Evolutionary conservation across 2,329 filamentous ascomycete species (phyloP), one percentile per base, ranked within the genome.

Genomic region (Cladosporium velox): DNA sequence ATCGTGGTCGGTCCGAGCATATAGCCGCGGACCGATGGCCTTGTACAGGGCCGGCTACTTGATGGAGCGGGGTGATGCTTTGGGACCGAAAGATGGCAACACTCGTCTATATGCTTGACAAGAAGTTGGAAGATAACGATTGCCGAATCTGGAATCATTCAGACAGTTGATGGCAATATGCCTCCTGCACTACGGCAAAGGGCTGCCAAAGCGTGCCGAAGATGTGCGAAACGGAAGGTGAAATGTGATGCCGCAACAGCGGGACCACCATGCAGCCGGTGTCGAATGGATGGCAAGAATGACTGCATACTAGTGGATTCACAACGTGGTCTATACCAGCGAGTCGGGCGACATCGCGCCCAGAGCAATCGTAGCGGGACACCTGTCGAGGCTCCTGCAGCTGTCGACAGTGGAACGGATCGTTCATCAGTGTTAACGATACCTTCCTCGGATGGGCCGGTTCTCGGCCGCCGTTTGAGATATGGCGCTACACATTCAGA

Each of bases 181-280:
- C 41, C 44, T 24, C 59, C 59, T 8, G 41, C 44, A 21, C 15
- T 32, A 26, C 41, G 59, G 44, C 59, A 62, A 38, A 11, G 59
- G 32, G 59, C 59, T 15, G 59, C 59, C 44, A 62, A 62, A 51
- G 59, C 59, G 35, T 62, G 59, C 44, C 59, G 30, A 38, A 12
- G 59, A 32, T 62, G 59, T 28, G 41, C 59, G n/a, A 62, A 62
- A 21, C 28, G 59, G 15, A 62, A 62, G 30, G 59, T 62, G 44
- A 62, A 62, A 32, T 62, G 59, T 52, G 59, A 62, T 52, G 51
- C 51, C 28, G 59, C 59, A 24, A 47, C 30, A 51, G 34, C 44
- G 3, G 59, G 59, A 8, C 21, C 44, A 26, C 59, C 59, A 10
- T 62, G 59, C 59, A 62, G 59, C 32, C 41, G 59, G 5, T 62